Conservation (phyloP, 2,329 filamentous ascomycete genomes). For the Trichoderma sp. region DNA sequence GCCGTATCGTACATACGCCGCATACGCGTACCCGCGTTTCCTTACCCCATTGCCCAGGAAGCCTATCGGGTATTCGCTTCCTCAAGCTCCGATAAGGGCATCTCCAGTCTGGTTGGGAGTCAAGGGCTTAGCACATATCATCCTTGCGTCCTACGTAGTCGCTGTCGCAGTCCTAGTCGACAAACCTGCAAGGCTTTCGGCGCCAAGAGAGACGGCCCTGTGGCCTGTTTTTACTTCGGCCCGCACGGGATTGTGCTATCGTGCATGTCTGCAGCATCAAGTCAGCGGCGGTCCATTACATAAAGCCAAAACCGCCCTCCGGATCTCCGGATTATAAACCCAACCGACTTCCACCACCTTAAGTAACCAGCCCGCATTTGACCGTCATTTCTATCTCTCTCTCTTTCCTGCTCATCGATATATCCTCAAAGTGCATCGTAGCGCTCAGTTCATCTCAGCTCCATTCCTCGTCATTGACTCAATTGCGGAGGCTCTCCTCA, state of each 20-base stretch:
- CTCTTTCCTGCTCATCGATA: not conserved
- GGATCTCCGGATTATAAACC: constrained; percentile 8
- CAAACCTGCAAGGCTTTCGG: not conserved
- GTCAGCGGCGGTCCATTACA: not conserved
- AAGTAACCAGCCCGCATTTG: not conserved
- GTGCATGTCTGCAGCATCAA: not conserved
- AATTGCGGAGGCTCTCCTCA: not conserved
- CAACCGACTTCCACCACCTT: not conserved
- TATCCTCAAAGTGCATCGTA: constrained; percentile 1
- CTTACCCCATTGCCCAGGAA: not conserved
- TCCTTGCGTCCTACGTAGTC: not conserved
- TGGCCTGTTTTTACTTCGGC: not conserved
- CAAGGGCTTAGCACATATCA: not conserved
- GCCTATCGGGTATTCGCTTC: not conserved
- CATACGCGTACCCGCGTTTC: not conserved
- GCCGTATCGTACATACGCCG: not conserved
- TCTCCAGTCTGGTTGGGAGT: not conserved
- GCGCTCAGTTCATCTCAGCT: not conserved
- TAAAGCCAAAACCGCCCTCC: not conserved
- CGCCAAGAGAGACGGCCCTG: not conserved
- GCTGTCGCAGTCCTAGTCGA: not conserved
- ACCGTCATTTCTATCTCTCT: not conserved
- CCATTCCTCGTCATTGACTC: not conserved
- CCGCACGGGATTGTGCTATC: not conserved
- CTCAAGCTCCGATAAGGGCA: not conserved